Base-by-base conservation (phyloP, 257 asterid genomes). In the Gentiana straminea region DNA sequence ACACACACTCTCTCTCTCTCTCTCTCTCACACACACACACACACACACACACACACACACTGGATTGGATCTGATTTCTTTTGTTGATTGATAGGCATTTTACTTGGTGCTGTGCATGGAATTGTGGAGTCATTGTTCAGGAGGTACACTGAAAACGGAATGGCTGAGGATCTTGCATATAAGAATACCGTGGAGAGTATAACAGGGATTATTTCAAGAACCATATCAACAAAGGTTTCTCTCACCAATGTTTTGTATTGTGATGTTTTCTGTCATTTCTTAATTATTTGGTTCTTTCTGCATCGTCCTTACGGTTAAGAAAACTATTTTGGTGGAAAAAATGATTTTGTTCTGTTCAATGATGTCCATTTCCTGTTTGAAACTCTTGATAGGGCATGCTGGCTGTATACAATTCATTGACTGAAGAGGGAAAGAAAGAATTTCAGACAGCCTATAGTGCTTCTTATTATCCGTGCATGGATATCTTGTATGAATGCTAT, bases 81-180 rank as follows among this genome's bases (percentile, higher is more conserved):
- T 52, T 11, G 57, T 64, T 62, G 52, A 62, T 59, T 54, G 8
- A 6, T 60, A 90, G 98, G 98, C 43, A 90, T 90, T 75, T 77
- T 90, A 74, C 95, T 90, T 50, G 98, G 98, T 67, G 98, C 94
- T 58, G 96, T 90, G 62, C 98, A 90, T 64, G 98, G 98, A 24
- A 75, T 86, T 68, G 98, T 90, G 72, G 98, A 90, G 70, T 75
- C 94, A 35, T 66, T 90, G 47, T 90, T 90, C 78, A 79, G 98
- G 78, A 79, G 98, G 75, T 90, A 79, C 78, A 90, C 98, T 53
- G 94, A 84, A 63, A 75, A 84, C 59, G 98, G 98, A 64, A 90
- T 90, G 92, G 67, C 66, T 50, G 96, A 90, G 63, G 96, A 84
- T 57, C 87, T 82, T 73, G 98, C 96, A 61, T 90, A 90, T 81